phyloP scores from a whole-genome alignment of 805 yeast genomes.

The Saturnispora silvae region DNA sequence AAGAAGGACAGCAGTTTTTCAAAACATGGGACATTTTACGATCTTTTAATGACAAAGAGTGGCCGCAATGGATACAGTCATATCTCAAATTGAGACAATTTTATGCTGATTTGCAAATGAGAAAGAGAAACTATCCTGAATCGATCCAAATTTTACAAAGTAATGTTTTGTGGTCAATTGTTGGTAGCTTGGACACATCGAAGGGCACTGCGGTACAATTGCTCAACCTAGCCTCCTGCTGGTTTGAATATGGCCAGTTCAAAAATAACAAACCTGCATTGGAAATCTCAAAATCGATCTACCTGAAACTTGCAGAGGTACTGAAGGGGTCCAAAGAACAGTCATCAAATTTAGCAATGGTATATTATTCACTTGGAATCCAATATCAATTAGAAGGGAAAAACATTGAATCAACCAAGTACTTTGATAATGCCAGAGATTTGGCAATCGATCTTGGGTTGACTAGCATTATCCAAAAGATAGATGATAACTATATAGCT shows the following conservation, averaged over 20 bases:
- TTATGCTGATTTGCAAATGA: constrained; percentile 58
- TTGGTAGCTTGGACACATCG: constrained; percentile 14
- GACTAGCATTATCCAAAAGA: constrained; percentile 48
- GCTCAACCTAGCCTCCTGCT: constrained; percentile 22
- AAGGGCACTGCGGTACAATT: constrained; percentile 16
- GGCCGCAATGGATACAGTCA: constrained; percentile 72
- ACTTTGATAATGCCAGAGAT: constrained; percentile 57
- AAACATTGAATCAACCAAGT: constrained; percentile 45
- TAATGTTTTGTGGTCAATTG: constrained; percentile 21
- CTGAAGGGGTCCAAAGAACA: constrained; percentile 6
- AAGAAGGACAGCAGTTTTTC: constrained; percentile 14
- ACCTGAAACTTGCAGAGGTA: constrained; percentile 12
- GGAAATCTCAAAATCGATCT: constrained; percentile 16
- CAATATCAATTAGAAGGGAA: constrained; percentile 52
- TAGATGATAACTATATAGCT: constrained; percentile 43
- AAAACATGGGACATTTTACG: constrained; percentile 20
- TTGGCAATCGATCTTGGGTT: constrained; percentile 61
- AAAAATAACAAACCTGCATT: constrained; percentile 10
- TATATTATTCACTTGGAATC: constrained; percentile 82
- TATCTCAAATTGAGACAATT: constrained; percentile 69
- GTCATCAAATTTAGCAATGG: constrained; percentile 41
- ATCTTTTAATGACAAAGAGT: constrained; percentile 24
- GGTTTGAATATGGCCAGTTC: constrained; percentile 14
- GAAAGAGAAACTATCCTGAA: constrained; percentile 26
- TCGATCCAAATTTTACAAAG: constrained; percentile 20